phyloP scores from a whole-genome alignment of 2,329 filamentous ascomycete species.

The Cordyceps pruinosa region DNA sequence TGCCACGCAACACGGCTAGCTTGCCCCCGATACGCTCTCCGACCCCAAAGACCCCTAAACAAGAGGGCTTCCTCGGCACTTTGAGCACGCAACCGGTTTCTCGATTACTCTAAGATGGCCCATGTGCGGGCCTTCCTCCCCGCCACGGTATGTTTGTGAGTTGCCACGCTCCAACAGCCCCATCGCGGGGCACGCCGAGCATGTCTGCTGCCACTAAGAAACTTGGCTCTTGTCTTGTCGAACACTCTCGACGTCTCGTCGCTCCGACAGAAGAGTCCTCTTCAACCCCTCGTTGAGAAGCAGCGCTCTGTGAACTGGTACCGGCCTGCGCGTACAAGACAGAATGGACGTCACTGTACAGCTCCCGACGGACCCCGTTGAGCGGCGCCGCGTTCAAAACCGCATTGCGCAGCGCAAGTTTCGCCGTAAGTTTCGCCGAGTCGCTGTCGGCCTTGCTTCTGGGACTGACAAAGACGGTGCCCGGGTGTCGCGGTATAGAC shows the following conservation, averaged over 20 bases:
- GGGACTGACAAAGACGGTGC: not conserved
- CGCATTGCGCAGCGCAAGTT: slow-evolving; percentile 2
- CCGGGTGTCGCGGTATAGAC: not conserved
- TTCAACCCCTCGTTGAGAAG: too few relatives aligned
- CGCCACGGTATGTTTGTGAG: not conserved
- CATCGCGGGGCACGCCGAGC: not conserved
- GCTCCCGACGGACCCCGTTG: not conserved
- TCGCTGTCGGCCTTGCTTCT: not conserved
- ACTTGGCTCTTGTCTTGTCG: not conserved
- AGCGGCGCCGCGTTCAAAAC: not conserved
- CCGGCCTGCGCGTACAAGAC: not conserved
- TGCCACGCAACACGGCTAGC: not conserved
- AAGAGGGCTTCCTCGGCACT: not conserved
- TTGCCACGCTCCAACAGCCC: not conserved
- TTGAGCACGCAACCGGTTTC: not conserved
- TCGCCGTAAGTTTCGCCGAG: not conserved
- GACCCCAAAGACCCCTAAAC: not conserved
- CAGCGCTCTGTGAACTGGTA: too few relatives aligned
- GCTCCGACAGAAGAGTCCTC: not conserved
- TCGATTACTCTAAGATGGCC: not conserved
- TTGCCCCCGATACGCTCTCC: not conserved
- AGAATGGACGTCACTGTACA: slow-evolving; percentile 1
- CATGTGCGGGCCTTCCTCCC: not conserved
- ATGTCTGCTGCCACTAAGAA: not conserved
- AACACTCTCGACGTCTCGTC: not conserved